Percentiles rank a stretch among this genome's conserved stretches.
These are phyloP conservation scores for Crithidia fasciculata DNA, from an alignment of 208 protist genomes.

Conservation along the genomic window DNA sequence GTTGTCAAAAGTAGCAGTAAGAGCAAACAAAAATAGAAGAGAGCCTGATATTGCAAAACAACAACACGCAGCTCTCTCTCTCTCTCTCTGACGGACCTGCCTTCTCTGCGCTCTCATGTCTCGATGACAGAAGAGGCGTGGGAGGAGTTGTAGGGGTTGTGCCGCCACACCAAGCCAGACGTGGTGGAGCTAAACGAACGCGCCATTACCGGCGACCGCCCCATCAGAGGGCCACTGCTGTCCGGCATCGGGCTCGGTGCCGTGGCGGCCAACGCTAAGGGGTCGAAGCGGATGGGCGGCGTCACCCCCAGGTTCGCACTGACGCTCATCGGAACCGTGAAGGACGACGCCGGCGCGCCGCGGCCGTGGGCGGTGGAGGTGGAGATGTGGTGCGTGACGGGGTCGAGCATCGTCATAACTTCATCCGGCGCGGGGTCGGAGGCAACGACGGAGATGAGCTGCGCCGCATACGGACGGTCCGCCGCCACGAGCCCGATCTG, in stretches of 20 bases:
- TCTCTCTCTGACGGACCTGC: too few species aligned
- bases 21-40: too few species aligned
- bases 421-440: constrained; percentile 19
- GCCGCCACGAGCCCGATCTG: constrained; percentile 10
- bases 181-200: constrained; percentile 76
- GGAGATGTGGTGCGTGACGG: background rate
- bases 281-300: constrained; percentile 48
- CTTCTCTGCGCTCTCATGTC: constrained; percentile 34
- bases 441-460: constrained; percentile 3
- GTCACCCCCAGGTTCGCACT: constrained; percentile 40
- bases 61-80: too few species aligned
- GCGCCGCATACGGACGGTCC: constrained; percentile 11
- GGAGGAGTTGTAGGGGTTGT: constrained; percentile 79
- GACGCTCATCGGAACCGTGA: constrained; percentile 44
- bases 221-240: constrained; percentile 24
- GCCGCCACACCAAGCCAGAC: constrained; percentile 71
- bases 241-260: constrained; percentile 36
- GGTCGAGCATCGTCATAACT: constrained; percentile 16
- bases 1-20: too few species aligned
- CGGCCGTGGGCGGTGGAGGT: constrained; percentile 16
- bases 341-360: constrained; percentile 22
- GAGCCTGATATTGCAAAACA: too few species aligned
- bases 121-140: constrained; percentile 70
- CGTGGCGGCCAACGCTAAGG: constrained; percentile 40
- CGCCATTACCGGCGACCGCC: constrained; percentile 50